Evolutionary conservation across 106 monocot genomes (phyloP).

Genomic region (Platanthera zijinensis): DNA sequence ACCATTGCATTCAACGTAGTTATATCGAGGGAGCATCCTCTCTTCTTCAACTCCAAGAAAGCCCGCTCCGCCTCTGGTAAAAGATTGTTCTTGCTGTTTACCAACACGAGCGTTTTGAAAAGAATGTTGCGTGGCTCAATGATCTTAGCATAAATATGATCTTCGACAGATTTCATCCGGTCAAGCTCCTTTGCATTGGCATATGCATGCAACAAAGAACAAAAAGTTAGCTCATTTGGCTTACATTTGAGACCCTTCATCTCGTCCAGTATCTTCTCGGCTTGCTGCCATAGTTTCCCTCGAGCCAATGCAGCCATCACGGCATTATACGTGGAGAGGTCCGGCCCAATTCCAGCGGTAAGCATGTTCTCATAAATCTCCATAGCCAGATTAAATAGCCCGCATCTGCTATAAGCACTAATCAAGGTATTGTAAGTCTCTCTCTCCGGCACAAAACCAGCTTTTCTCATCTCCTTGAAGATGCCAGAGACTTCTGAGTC

Average conservation of each 20-base stretch:
- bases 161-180: slow-evolving; percentile 42
- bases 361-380: slow-evolving; percentile 88
- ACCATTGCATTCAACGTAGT: slow-evolving; percentile 92
- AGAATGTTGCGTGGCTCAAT: slow-evolving; percentile 62
- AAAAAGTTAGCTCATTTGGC: slow-evolving; percentile 74
- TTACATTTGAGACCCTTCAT: slow-evolving; percentile 70
- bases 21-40: slow-evolving; percentile 71
- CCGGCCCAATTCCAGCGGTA: slow-evolving; percentile 64
- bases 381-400: slow-evolving; percentile 77
- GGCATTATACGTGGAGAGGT: slow-evolving; percentile 90
- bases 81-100: slow-evolving; percentile 82
- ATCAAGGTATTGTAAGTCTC: slow-evolving; percentile 93
- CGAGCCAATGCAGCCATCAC: slow-evolving; percentile 92
- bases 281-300: slow-evolving; percentile 77
- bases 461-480: slow-evolving; percentile 98
- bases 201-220: slow-evolving; percentile 93
- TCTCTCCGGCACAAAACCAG: slow-evolving; percentile 92
- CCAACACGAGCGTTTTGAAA: slow-evolving; percentile 86
- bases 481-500: slow-evolving; percentile 68
- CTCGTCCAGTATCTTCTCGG: slow-evolving; percentile 69
- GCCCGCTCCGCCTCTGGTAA: slow-evolving; percentile 61
- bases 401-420: slow-evolving; percentile 91
- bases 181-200: slow-evolving; percentile 64
- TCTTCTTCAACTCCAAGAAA: slow-evolving; percentile 62
- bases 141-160: slow-evolving; percentile 55